Conservation (phyloP, 179 eudicot genomes). For the Beta corolliflora region DNA sequence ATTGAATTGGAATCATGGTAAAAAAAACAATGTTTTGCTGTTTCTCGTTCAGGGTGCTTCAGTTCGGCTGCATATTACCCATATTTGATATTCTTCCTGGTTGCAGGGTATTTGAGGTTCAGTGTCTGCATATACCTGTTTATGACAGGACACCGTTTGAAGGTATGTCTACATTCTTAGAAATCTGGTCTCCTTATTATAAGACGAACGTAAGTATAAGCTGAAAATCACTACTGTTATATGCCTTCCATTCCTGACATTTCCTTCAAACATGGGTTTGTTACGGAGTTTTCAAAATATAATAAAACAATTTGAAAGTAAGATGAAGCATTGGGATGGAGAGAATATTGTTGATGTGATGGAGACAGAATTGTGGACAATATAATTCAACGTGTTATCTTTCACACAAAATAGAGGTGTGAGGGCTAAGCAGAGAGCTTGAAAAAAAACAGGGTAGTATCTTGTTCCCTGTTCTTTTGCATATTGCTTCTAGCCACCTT, state of each 20-base stretch:
- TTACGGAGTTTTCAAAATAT: background rate
- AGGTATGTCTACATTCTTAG: constrained; percentile 42
- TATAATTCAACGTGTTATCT: background rate
- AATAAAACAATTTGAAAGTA: background rate
- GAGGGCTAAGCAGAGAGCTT: no score
- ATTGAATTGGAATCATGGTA: background rate
- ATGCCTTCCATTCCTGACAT: background rate
- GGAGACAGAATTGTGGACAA: background rate
- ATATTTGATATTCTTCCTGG: constrained; percentile 14
- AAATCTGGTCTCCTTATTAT: background rate
- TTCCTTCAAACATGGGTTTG: no score
- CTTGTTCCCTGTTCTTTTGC: no score
- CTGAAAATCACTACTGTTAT: background rate
- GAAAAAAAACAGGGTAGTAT: background rate
- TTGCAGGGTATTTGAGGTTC: constrained; percentile 74
- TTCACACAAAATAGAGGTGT: background rate
- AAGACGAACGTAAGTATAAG: background rate
- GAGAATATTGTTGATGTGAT: background rate
- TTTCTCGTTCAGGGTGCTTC: background rate
- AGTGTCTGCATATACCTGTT: constrained; percentile 82
- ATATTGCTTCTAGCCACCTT: no score
- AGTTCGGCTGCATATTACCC: background rate
- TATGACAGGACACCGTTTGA: constrained; percentile 73
- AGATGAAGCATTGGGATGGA: background rate
- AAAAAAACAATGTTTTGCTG: background rate